A percentile compares a stretch with the other conserved stretches of the same genome.
These are phyloP conservation scores for Coemansia sp. DNA, from an alignment of 192 early-diverging fungal genomes.

Conservation along the genomic window DNA sequence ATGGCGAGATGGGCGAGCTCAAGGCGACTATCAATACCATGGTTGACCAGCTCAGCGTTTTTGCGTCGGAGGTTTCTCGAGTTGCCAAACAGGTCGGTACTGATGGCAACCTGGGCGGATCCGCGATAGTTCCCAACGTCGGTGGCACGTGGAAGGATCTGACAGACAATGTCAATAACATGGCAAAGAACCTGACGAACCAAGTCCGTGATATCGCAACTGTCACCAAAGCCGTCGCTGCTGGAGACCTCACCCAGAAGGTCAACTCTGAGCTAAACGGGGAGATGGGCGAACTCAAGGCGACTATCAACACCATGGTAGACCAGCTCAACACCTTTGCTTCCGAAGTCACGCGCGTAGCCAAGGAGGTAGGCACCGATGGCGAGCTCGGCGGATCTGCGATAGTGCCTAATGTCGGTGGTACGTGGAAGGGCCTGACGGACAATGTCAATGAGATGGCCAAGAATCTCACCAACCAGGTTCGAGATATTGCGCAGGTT, in stretches of 20 bases:
- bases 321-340: constrained; percentile 60
- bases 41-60: constrained; percentile 53
- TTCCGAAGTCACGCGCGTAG: constrained; percentile 63
- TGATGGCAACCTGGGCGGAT: constrained; percentile 45
- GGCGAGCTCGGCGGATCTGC: constrained; percentile 63
- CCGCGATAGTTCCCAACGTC: constrained; percentile 12
- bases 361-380: constrained; percentile 65
- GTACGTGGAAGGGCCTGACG: constrained; percentile 66
- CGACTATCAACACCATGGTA: constrained; percentile 65
- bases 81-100: constrained; percentile 72
- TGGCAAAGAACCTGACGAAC: constrained; percentile 59
- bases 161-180: constrained; percentile 59
- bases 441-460: constrained; percentile 70
- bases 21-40: constrained; percentile 63
- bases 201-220: constrained; percentile 59
- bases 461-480: constrained; percentile 60
- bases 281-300: constrained; percentile 58
- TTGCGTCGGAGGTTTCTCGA: constrained; percentile 64
- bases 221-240: constrained; percentile 63
- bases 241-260: constrained; percentile 56
- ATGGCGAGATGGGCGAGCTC: constrained; percentile 62
- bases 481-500: constrained; percentile 60
- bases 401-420: constrained; percentile 57
- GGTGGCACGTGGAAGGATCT: constrained; percentile 27
- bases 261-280: constrained; percentile 58